A percentile compares a stretch with the other conserved stretches of the same genome.
These are phyloP conservation scores for Dalbergia oliveri DNA, from an alignment of 306 rosid species.

Conservation along the genomic window DNA sequence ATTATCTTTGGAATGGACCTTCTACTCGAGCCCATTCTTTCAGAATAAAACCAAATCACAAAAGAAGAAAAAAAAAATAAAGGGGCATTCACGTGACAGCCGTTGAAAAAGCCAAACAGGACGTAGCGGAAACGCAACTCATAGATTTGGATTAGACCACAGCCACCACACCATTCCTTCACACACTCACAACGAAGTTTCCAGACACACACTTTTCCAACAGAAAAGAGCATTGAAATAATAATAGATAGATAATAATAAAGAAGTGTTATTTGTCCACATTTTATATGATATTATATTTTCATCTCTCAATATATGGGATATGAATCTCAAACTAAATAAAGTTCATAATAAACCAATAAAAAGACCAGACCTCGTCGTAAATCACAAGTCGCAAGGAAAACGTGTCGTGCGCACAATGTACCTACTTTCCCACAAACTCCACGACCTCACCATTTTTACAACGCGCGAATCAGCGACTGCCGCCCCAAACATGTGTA, in stretches of 20 bases:
- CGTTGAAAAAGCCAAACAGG: constrained; percentile 2
- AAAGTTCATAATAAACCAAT: too few relatives aligned
- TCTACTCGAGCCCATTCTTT: neutral
- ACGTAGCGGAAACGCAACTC: constrained; percentile 53
- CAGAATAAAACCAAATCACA: neutral
- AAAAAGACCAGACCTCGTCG: neutral
- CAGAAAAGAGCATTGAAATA: neutral
- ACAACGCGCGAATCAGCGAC: constrained; percentile 1
- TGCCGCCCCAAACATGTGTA: neutral
- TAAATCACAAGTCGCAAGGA: neutral
- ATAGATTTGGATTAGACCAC: neutral
- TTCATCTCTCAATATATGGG: too few relatives aligned
- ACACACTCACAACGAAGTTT: neutral
- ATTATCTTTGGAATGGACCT: neutral
- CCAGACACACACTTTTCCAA: constrained; percentile 7
- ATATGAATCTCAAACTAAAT: too few relatives aligned
- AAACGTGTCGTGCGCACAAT: constrained; percentile 5
- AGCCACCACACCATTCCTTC: neutral
- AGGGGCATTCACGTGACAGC: neutral
- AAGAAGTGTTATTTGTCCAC: too few relatives aligned
- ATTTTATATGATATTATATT: too few relatives aligned
- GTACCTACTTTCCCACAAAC: neutral
- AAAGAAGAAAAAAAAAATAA: neutral
- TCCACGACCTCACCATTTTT: constrained; percentile 23
- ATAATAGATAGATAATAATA: neutral